Evolutionary conservation across 2,329 filamentous ascomycete species (phyloP), one percentile per base, ranked within the genome.

Genomic region (Cladophialophora bantiana): DNA sequence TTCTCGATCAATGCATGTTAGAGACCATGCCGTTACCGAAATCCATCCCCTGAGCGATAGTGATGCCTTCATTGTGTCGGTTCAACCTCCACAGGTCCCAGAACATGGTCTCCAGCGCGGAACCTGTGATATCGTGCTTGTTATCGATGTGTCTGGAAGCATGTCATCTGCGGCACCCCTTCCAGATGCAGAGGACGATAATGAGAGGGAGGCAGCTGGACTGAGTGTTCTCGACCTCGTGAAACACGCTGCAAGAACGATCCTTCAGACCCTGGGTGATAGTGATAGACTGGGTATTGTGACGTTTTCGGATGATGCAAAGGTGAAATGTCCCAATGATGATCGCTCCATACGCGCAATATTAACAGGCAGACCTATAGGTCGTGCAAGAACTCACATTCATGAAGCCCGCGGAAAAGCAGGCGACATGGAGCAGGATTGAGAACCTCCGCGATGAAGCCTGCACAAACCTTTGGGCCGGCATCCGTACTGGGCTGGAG

Each of bases 81-180:
- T 74, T 9, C 62, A 68, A 9, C 70, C 73, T 32, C 74, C 72
- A 4, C 56, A 66, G 26, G 55, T 70, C 40, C 73, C 74, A 26
- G 56, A 62, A 31, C 34, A 65, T 34, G 58, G 66, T n/a, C 64
- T 71, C 26, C 61, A 66, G 5, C 76, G 75, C 62, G 78, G 84
- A 0, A 83, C 85, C 1, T 87, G 84, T 73, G 86, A 89, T 67
- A 84, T 89, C 36, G 86, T 88, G 1, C 80, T 89, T 2, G 86
- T 86, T 15, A 87, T 89, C 62, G 87, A 89, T 72, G 80, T 88
- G 13, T 89, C 87, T 0, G 80, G 78, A 0, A 88, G 85, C 75
- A 89, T 89, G 87, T 59, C 66, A 0, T 60, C 66, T 0, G 70
- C 75, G 1, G 86, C 86, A 0, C 83, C 83, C 0, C 78, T 84